A percentile compares a stretch with the other conserved stretches of the same genome.
Evolutionary conservation across 2,329 filamentous ascomycete species (phyloP).

Genomic region (Cytospora leucostoma): DNA sequence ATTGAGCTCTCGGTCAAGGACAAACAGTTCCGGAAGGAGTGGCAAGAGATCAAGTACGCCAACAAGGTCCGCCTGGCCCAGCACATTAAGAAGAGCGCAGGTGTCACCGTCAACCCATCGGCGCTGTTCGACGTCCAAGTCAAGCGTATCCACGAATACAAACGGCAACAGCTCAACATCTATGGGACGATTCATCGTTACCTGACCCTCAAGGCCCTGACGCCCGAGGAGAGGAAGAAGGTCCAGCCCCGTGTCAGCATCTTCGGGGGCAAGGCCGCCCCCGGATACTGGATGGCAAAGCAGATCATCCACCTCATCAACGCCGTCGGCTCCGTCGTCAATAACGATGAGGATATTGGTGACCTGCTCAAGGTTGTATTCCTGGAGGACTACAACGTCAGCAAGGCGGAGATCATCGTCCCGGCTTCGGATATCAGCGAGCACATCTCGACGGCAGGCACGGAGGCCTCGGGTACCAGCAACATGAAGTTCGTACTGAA

Average conservation of each 20-base stretch:
- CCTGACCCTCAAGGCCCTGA: slow-evolving; percentile 83
- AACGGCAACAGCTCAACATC: slow-evolving; percentile 98
- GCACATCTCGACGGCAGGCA: slow-evolving; percentile 97
- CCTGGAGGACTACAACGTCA: slow-evolving; percentile 97
- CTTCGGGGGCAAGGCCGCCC: slow-evolving; percentile 96
- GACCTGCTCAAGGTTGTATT: slow-evolving; percentile 97
- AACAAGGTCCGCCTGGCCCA: slow-evolving; percentile 93
- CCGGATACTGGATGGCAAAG: slow-evolving; percentile 99
- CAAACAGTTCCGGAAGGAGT: slow-evolving; percentile 88
- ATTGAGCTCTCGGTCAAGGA: slow-evolving; percentile 84
- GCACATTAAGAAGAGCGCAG: slow-evolving; percentile 82
- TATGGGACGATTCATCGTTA: slow-evolving; percentile 97
- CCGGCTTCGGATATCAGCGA: slow-evolving; percentile 96
- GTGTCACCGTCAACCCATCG: slow-evolving; percentile 80
- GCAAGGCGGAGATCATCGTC: slow-evolving; percentile 95
- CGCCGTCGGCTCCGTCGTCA: slow-evolving; percentile 84
- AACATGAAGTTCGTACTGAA: slow-evolving; percentile 99
- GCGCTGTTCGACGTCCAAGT: slow-evolving; percentile 96
- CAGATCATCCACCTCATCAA: slow-evolving; percentile 97
- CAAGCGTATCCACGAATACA: slow-evolving; percentile 99
- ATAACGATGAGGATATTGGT: slow-evolving; percentile 88
- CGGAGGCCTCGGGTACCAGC: slow-evolving; percentile 84
- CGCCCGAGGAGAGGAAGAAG: slow-evolving; percentile 81
- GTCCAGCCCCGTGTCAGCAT: slow-evolving; percentile 86
- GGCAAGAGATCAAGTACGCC: slow-evolving; percentile 93